Conservation (phyloP, 305 asterid genomes). For the Rubia tinctorum region DNA sequence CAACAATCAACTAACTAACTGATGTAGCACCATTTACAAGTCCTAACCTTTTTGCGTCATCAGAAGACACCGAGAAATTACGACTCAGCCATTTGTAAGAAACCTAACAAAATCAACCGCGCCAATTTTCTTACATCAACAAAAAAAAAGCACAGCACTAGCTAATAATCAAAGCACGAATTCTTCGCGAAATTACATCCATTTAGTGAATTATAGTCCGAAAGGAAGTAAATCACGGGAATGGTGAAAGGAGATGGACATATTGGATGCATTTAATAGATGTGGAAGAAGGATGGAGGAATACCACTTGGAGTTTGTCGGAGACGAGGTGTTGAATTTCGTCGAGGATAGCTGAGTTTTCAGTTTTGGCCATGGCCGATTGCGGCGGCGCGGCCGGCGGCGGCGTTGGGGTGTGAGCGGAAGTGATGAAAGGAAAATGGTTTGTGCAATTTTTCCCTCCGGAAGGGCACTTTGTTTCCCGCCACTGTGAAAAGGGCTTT, state of each 20-base stretch:
- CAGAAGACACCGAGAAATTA: constrained; percentile 74
- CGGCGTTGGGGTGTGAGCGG: neutral
- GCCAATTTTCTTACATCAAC: neutral
- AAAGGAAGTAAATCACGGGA: neutral
- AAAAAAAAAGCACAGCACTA: neutral
- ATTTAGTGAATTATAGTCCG: neutral
- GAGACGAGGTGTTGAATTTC: constrained; percentile 78
- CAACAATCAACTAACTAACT: neutral
- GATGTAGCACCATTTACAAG: neutral
- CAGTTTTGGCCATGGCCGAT: constrained; percentile 57
- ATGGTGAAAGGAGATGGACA: neutral
- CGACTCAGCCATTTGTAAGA: constrained; percentile 99
- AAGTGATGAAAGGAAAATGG: neutral
- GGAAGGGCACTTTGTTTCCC: constrained; percentile 44
- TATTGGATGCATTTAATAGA: neutral
- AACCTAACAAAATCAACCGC: constrained; percentile 43
- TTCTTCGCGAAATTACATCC: neutral
- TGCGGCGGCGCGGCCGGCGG: constrained; percentile 19
- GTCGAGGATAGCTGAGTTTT: constrained; percentile 65
- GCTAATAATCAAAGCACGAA: neutral
- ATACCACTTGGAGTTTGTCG: constrained; percentile 94
- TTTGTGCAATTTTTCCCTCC: constrained; percentile 30
- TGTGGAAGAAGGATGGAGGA: neutral
- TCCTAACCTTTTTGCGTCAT: constrained; percentile 79
- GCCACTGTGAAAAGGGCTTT: constrained; percentile 33